Evolutionary conservation across 805 yeast species (phyloP).

Genomic region (Torulaspora microellipsoides): DNA sequence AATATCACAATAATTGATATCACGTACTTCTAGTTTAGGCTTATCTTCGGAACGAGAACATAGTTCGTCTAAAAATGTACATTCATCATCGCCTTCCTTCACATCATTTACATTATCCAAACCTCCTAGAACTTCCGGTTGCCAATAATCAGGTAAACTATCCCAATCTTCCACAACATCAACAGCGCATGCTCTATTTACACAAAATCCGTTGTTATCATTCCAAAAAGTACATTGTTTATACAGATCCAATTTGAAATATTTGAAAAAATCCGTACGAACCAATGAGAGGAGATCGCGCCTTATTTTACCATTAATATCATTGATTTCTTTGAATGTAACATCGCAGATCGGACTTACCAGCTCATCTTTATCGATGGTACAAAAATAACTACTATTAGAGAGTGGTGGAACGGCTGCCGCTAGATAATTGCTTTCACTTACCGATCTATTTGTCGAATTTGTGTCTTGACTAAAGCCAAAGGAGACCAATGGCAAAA

Average conservation of each 20-base stretch:
- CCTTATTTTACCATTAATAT: conserved; percentile 47
- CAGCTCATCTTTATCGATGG: conserved; percentile 31
- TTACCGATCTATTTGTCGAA: no score
- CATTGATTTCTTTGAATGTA: conserved; percentile 46
- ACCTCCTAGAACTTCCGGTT: conserved; percentile 58
- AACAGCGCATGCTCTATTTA: conserved; percentile 84
- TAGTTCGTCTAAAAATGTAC: conserved; percentile 37
- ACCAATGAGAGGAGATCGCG: conserved; percentile 57
- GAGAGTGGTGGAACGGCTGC: conserved; percentile 4
- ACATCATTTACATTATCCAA: conserved; percentile 31
- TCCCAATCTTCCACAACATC: conserved; percentile 74
- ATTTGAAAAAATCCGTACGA: conserved; percentile 75
- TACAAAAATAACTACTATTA: conserved; percentile 28
- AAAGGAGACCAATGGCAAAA: neutral
- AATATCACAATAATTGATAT: conserved; percentile 64
- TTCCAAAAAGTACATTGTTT: conserved; percentile 84
- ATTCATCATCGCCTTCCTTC: conserved; percentile 31
- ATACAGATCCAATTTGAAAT: conserved; percentile 79
- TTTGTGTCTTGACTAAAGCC: no score
- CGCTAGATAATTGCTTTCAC: neutral
- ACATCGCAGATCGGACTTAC: conserved; percentile 38
- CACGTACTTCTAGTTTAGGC: conserved; percentile 29
- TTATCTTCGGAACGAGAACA: conserved; percentile 28
- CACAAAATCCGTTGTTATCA: conserved; percentile 73
- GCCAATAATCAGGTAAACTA: conserved; percentile 66